A percentile compares a stretch with the other conserved stretches of the same genome.
These are phyloP conservation scores for Puccinia horiana DNA, from an alignment of 1,284 basidiomycete species.

Conservation along the genomic window DNA sequence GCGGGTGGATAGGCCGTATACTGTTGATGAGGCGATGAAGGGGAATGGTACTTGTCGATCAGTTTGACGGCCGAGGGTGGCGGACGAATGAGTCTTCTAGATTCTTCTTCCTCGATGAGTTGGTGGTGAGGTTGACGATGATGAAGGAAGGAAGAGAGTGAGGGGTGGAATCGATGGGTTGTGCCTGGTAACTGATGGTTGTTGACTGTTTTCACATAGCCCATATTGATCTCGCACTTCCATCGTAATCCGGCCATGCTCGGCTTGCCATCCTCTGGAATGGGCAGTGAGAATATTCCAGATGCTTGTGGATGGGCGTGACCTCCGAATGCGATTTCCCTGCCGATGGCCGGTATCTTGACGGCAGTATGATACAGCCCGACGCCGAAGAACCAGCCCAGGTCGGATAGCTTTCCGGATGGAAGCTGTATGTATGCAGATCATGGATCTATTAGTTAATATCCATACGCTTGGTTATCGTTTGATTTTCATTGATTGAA, in stretches of 20 bases:
- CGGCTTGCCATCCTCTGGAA: conserved; percentile 3
- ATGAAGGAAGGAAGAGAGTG: not conserved
- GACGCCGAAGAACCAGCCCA: conserved; percentile 39
- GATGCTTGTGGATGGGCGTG: conserved; percentile 31
- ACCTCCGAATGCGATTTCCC: conserved; percentile 40
- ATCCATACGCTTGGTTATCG: not conserved
- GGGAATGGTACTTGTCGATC: not conserved
- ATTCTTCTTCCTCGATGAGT: not conserved
- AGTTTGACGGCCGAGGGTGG: conserved; percentile 8
- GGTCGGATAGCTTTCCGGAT: conserved; percentile 23
- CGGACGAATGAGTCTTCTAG: conserved; percentile 8
- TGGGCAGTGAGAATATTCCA: conserved; percentile 39
- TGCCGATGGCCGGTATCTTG: conserved; percentile 29
- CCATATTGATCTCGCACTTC: conserved; percentile 39
- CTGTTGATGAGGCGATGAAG: not conserved
- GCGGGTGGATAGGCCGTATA: not conserved
- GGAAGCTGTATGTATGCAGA: conserved; percentile 21
- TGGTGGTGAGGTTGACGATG: not conserved
- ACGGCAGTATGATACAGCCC: conserved; percentile 38
- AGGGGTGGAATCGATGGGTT: not conserved
- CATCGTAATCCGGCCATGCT: conserved; percentile 34
- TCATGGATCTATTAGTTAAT: not conserved
- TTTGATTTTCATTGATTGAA: not conserved
- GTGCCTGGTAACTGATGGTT: not conserved
- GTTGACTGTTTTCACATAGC: not conserved